Evolutionary conservation across 495 filamentous ascomycete genomes (phyloP).

Genomic region (Aspergillus ellipticus): DNA sequence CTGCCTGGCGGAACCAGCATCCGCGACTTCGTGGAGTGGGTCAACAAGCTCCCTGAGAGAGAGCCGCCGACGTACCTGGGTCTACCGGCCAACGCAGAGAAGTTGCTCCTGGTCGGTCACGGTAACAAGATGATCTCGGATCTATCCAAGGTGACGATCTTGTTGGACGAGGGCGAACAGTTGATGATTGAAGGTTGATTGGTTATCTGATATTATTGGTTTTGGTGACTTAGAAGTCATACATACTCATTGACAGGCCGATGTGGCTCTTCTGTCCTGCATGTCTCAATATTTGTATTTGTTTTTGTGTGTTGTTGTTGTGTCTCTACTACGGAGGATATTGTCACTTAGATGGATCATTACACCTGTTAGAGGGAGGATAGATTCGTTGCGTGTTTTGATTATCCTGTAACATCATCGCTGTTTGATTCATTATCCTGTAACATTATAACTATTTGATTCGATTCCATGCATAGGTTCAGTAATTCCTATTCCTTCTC

Average conservation of each 20-base stretch:
- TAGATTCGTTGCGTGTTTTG: not conserved
- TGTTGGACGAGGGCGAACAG: constrained; percentile 93
- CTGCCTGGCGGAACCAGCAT: constrained; percentile 77
- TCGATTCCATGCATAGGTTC: too few relatives aligned
- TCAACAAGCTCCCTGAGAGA: constrained; percentile 84
- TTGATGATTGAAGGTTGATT: constrained; percentile 65
- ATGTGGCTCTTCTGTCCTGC: constrained; percentile 2
- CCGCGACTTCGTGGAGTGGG: constrained; percentile 87
- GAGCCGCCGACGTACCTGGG: constrained; percentile 98
- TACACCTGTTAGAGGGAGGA: not conserved
- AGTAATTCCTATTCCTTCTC: too few relatives aligned
- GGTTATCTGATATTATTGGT: too few relatives aligned
- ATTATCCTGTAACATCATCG: too few relatives aligned
- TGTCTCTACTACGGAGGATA: too few relatives aligned
- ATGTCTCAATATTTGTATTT: constrained; percentile 2
- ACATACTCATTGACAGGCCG: too few relatives aligned
- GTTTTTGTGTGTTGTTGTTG: constrained; percentile 13
- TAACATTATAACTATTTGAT: too few relatives aligned
- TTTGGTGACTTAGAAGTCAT: too few relatives aligned
- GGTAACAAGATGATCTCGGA: constrained; percentile 82
- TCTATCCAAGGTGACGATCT: constrained; percentile 71
- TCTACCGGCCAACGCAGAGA: constrained; percentile 93
- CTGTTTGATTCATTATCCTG: too few relatives aligned
- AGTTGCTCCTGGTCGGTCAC: constrained; percentile 85
- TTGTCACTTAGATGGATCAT: constrained; percentile 5